Percentiles rank a stretch among this genome's conserved stretches.
Evolutionary conservation across 768 basidiomycete genomes (phyloP).

Genomic region (Rhodotorula graminis): DNA sequence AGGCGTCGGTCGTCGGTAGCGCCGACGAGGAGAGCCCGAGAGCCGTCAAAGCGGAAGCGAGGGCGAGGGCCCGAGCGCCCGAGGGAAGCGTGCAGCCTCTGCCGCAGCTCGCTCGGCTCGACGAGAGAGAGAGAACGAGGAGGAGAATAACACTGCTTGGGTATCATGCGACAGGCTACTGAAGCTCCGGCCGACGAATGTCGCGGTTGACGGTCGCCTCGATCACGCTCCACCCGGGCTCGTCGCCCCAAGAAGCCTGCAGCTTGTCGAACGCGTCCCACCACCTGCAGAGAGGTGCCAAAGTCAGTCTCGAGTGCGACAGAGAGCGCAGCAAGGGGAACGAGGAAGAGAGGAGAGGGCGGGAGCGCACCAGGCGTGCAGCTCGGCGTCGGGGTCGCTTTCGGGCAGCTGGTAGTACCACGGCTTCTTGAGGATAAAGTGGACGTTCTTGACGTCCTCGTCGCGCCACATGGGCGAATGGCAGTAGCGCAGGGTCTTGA

Average conservation of each 20-base stretch:
- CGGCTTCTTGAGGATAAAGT: constrained; percentile 81
- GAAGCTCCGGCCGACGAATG: not conserved
- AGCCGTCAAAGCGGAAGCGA: no score
- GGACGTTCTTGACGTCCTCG: constrained; percentile 75
- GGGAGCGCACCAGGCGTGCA: constrained; percentile 58
- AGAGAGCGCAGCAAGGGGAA: not conserved
- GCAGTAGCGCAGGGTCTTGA: constrained; percentile 68
- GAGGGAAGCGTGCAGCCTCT: no score
- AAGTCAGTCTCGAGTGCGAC: no score
- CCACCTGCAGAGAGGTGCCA: constrained; percentile 14
- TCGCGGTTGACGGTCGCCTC: constrained; percentile 31
- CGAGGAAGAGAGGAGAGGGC: not conserved
- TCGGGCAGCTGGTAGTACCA: constrained; percentile 61
- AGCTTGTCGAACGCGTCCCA: constrained; percentile 32
- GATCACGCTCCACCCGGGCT: constrained; percentile 18
- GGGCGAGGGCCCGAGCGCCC: no score
- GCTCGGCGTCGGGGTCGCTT: constrained; percentile 52
- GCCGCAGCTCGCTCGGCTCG: no score
- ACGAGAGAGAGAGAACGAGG: no score
- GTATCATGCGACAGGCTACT: not conserved
- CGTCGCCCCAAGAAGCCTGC: constrained; percentile 20
- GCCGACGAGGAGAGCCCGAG: no score
- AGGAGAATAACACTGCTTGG: no score
- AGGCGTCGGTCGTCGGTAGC: no score
- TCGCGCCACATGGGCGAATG: constrained; percentile 79